Evolutionary conservation across 1,139 yeast genomes (phyloP), one percentile per base, ranked within the genome.

Genomic region (Yamadazyma conglobata): DNA sequence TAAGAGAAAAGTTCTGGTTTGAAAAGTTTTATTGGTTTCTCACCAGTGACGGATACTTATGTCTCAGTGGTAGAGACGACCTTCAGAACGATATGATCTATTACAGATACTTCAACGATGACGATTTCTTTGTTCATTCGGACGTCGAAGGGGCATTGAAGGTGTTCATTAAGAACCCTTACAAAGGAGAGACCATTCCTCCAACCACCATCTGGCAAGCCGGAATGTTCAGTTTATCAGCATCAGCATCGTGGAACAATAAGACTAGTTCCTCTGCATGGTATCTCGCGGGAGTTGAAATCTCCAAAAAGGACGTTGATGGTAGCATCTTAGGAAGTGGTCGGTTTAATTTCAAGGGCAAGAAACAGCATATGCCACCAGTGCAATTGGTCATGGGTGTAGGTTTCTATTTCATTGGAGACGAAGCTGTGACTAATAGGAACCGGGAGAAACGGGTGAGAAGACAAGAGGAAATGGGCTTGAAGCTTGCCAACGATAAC

Each of bases 21-120:
- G 98, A 91, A 50, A 91, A 91, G 54, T 91, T 83, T 53, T 79
- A 68, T 49, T 91, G 98, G 98, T 91, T 91, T 51, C 70, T 88
- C 18, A 74, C 95, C 0, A 80, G 81, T 41, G 97, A 91, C 52
- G 95, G 95, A 0, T 88, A 85, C 48, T 62, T 91, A 32, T 85
- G 94, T 40, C 56, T 91, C 30, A 88, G 91, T 28, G 97, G 96
- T 2, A 77, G 87, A 41, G 96, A 93, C 51, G 73, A 71, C 14
- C 56, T 75, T n/a, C 97, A 91, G 52, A 71, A 77, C n/a, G 96
- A 88, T 47, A 72, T 86, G 62, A 73, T 91, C 20, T 84, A 83
- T 48, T 79, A 83, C 46, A 73, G 88, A 33, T 85, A 87, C 50
- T 79, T 89, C 54, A 72, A 73, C 42, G 79, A 77, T 32, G 74